phyloP scores from a whole-genome alignment of 2,329 filamentous ascomycete species.

The Trichoderma koningii region DNA sequence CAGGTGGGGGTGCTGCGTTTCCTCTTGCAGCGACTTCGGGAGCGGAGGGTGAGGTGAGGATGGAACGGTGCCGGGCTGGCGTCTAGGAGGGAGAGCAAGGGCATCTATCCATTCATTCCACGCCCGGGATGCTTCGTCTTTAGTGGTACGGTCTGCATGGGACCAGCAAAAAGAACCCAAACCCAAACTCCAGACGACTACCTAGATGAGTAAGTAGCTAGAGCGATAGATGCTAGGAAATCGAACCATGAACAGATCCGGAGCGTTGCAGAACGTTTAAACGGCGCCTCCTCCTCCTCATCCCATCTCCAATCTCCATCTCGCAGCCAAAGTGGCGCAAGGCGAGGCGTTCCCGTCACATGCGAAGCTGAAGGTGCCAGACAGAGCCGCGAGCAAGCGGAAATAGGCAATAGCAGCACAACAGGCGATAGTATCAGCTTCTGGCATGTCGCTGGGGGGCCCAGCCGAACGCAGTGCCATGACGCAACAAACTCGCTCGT shows the following conservation, averaged over 20 bases:
- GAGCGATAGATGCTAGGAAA: too few species aligned
- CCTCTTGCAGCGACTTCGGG: constrained; percentile 19
- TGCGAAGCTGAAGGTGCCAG: constrained; percentile 22
- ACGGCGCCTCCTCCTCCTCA: not conserved
- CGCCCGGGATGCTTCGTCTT: too few species aligned
- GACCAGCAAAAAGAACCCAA: too few species aligned
- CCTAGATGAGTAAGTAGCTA: too few species aligned
- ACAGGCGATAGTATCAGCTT: not conserved
- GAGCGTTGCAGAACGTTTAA: too few species aligned
- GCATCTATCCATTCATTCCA: not conserved
- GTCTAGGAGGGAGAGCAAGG: constrained; percentile 9
- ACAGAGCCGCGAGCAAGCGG: constrained; percentile 9
- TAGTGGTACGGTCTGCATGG: too few species aligned
- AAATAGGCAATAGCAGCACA: constrained; percentile 13
- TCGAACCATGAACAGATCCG: too few species aligned
- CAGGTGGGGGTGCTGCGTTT: constrained; percentile 8
- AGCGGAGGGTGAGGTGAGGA: constrained; percentile 7
- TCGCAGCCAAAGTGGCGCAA: not conserved
- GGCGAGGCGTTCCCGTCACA: constrained; percentile 11
- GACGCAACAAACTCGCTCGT: constrained; percentile 9
- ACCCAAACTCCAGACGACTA: too few species aligned
- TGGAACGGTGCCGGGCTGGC: constrained; percentile 17
- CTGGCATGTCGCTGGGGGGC: not conserved
- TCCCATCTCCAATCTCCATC: not conserved
- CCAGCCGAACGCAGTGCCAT: constrained; percentile 4